Evolutionary conservation across 768 basidiomycete species (phyloP).

Genomic region (Tubosaeta sp.): DNA sequence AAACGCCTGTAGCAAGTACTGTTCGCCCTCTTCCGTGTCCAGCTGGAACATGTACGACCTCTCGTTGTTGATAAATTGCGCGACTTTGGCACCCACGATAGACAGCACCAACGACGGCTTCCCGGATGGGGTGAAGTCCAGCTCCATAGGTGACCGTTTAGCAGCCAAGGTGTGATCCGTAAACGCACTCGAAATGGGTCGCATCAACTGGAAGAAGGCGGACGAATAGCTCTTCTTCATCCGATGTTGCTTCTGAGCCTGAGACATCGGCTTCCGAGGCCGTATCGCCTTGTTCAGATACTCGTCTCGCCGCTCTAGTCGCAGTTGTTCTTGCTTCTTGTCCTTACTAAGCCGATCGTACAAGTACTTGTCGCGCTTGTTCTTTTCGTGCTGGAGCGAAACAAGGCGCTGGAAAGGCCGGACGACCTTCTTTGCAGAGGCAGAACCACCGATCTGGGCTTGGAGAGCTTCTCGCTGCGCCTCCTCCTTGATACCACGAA

Average conservation of each 20-base stretch:
- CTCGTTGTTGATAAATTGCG: slow-evolving; percentile 72
- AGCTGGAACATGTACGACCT: slow-evolving; percentile 80
- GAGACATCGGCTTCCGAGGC: slow-evolving; percentile 44
- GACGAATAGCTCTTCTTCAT: slow-evolving; percentile 85
- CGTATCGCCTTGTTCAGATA: slow-evolving; percentile 71
- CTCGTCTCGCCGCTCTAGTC: slow-evolving; percentile 70
- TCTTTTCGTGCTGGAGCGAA: slow-evolving; percentile 71
- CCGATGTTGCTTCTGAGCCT: slow-evolving; percentile 70
- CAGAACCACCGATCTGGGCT: slow-evolving; percentile 37
- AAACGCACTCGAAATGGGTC: slow-evolving; percentile 86
- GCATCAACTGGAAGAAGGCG: slow-evolving; percentile 80
- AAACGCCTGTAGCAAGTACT: slow-evolving; percentile 72
- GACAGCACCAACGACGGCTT: slow-evolving; percentile 76
- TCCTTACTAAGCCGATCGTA: slow-evolving; percentile 70
- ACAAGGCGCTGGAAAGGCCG: slow-evolving; percentile 69
- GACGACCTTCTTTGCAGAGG: slow-evolving; percentile 49
- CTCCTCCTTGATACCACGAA: slow-evolving; percentile 71
- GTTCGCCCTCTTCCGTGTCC: slow-evolving; percentile 83
- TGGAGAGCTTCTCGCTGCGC: slow-evolving; percentile 59
- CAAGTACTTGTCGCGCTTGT: slow-evolving; percentile 67
- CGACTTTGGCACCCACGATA: slow-evolving; percentile 66
- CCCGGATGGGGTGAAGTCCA: slow-evolving; percentile 68
- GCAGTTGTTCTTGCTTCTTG: slow-evolving; percentile 69
- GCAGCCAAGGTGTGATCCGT: slow-evolving; percentile 49
- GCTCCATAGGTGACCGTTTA: slow-evolving; percentile 64